Evolutionary conservation across 148 eudicot species (phyloP), one percentile per base, ranked within the genome.

Genomic region (Nepenthes mirabilis): DNA sequence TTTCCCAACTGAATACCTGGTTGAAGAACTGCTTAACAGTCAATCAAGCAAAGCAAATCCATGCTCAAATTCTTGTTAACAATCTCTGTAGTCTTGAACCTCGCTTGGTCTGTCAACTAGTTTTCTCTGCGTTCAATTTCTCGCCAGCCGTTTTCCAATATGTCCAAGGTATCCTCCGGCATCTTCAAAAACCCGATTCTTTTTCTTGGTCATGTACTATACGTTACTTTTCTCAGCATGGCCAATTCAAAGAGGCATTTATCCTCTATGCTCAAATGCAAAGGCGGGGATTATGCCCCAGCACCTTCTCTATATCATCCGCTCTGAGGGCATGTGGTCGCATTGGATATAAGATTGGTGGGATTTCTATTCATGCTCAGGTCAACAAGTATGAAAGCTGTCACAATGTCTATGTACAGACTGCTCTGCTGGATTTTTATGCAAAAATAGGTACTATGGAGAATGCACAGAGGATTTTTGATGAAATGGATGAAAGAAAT

Each of bases 321-420:
- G 72, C 88, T 64, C 59, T 90, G 43, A 86, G 74, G 69, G 81
- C 91, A 6, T 87, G 95, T 69, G 95, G 81, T 53, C 85, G 80
- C 63, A 60, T 80, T 14, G 45, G 57, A 34, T 62, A 61, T 45
- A 48, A 59, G 57, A 34, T 55, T 14, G 88, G 82, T 14, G 97
- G 97, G 61, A 1, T 80, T 47, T 78, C 72, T 53, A 73, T 90
- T 68, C 97, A 90, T 74, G 88, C 67, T 3, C 95, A 90, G 54
- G 80, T 73, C 59, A 75, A 71, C 40, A 87, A 87, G 59, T 66
- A 66, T 54, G 95, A 75, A 54, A 68, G 80, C 54, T 64, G 72
- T 64, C 40, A 56, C 3, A 78, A 75, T 70, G 82, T 90, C 55
- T 84, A 79, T 67, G 97, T 85, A 47, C 82, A 80, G 54, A 84